Percentiles rank a stretch among this genome's conserved stretches.
Evolutionary conservation across 2,329 filamentous ascomycete species (phyloP).

Genomic region (Colletotrichum chrysophilum): DNA sequence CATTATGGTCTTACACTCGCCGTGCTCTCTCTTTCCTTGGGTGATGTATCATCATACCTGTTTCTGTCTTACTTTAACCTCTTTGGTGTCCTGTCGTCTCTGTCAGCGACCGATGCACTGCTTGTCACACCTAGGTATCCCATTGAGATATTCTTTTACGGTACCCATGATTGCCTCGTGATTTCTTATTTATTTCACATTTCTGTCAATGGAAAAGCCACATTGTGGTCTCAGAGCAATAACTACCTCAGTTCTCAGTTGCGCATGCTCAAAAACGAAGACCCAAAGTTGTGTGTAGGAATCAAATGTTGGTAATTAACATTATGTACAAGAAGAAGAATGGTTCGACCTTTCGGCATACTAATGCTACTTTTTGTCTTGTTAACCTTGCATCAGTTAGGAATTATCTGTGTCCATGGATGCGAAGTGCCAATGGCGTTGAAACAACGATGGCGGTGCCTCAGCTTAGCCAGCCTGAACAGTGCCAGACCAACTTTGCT

Average conservation of each 20-base stretch:
- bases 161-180: rapidly evolving
- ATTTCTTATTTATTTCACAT: rapidly evolving
- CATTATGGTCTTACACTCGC: rapidly evolving
- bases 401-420: neutral
- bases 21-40: neutral
- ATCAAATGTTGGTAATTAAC: neutral
- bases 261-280: neutral
- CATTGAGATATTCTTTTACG: neutral
- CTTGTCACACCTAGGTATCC: rapidly evolving
- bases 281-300: neutral
- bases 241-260: neutral
- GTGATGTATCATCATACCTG: neutral
- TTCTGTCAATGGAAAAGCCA: rapidly evolving
- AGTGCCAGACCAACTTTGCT: neutral
- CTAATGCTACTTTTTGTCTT: no score
- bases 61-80: rapidly evolving
- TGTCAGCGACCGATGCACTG: rapidly evolving
- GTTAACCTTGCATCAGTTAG: rapidly evolving
- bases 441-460: neutral
- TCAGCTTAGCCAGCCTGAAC: neutral
- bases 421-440: rapidly evolving
- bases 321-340: neutral
- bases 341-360: neutral
- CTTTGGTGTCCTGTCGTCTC: rapidly evolving
- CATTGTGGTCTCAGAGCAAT: rapidly evolving